Evolutionary conservation across 768 basidiomycete species (phyloP).

Genomic region (Holtermannia corniformis): DNA sequence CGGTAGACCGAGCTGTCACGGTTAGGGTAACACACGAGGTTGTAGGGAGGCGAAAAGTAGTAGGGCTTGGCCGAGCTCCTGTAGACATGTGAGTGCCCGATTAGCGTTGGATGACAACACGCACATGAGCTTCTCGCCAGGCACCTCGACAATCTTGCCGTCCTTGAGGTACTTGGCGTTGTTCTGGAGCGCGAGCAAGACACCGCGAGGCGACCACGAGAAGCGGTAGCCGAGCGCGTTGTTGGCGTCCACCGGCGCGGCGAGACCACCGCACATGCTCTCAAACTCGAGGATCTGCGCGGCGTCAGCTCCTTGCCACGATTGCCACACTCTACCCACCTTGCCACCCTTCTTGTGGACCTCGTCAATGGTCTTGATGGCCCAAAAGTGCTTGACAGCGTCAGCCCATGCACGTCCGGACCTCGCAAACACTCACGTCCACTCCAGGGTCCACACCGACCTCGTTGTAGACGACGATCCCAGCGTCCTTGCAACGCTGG

Average conservation of each 20-base stretch:
- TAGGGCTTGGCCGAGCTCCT: constrained; percentile 69
- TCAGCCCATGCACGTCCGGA: background rate
- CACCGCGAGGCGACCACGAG: constrained; percentile 95
- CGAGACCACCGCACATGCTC: constrained; percentile 93
- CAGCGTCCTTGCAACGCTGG: constrained; percentile 67
- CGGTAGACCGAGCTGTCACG: constrained; percentile 83
- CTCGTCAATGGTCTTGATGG: constrained; percentile 54
- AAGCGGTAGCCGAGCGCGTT: constrained; percentile 99
- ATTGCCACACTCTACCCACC: too few species aligned
- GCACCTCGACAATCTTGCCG: constrained; percentile 56
- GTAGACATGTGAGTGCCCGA: constrained; percentile 5
- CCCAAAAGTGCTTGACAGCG: constrained; percentile 25
- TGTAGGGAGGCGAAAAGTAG: constrained; percentile 89
- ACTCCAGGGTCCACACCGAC: constrained; percentile 95
- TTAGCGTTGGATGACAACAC: background rate
- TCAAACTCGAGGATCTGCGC: constrained; percentile 56
- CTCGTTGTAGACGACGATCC: constrained; percentile 93
- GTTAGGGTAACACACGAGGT: constrained; percentile 95
- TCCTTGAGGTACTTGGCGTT: constrained; percentile 66
- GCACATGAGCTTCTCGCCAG: constrained; percentile 76
- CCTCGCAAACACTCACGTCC: constrained; percentile 8
- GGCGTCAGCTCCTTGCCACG: too few species aligned
- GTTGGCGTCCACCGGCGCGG: constrained; percentile 77
- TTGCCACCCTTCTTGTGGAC: constrained; percentile 92
- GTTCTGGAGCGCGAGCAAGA: constrained; percentile 89